Conservation (phyloP, 176 grass and related monocot genomes). For the Oryza officinalis region DNA sequence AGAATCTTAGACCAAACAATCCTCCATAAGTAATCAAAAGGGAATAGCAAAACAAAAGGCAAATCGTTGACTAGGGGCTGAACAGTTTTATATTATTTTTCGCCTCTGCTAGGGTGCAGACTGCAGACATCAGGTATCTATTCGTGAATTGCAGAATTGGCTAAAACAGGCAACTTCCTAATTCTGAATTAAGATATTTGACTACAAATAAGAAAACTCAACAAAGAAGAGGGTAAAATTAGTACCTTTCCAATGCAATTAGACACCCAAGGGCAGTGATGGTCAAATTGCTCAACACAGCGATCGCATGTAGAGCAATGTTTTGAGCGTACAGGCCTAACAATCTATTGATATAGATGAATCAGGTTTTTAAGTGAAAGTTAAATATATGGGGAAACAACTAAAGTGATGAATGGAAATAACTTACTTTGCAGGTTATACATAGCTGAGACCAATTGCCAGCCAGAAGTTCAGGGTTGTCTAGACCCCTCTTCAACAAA, state of each 20-base stretch:
- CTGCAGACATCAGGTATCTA: slow-evolving; percentile 1
- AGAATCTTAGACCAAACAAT: slow-evolving; percentile 27
- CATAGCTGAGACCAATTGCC: slow-evolving; percentile 93
- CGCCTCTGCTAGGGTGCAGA: slow-evolving; percentile 8
- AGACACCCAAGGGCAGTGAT: slow-evolving; percentile 99
- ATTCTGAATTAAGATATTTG: slow-evolving; percentile 9
- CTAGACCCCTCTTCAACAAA: slow-evolving; percentile 79
- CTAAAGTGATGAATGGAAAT: slow-evolving; percentile 17
- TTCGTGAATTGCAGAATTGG: slow-evolving; percentile 10
- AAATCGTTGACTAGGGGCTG: slow-evolving; percentile 19
- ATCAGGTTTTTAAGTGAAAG: slow-evolving; percentile 35
- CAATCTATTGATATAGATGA: slow-evolving; percentile 73
- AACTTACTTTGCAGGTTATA: slow-evolving; percentile 90
- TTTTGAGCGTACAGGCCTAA: slow-evolving; percentile 89
- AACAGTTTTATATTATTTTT: slow-evolving; percentile 27
- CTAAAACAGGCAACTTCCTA: neutral
- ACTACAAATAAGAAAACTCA: slow-evolving; percentile 12
- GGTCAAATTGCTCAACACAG: slow-evolving; percentile 95
- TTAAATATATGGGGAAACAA: neutral
- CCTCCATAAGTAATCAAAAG: slow-evolving; percentile 21
- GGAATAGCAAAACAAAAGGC: neutral
- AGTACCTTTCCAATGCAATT: slow-evolving; percentile 98
- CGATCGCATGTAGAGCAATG: slow-evolving; percentile 96
- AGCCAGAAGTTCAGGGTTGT: slow-evolving; percentile 72
- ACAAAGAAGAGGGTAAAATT: slow-evolving; percentile 1